Base-by-base conservation (phyloP, 2,329 filamentous ascomycete genomes). In the Nectriaceae sp. region DNA sequence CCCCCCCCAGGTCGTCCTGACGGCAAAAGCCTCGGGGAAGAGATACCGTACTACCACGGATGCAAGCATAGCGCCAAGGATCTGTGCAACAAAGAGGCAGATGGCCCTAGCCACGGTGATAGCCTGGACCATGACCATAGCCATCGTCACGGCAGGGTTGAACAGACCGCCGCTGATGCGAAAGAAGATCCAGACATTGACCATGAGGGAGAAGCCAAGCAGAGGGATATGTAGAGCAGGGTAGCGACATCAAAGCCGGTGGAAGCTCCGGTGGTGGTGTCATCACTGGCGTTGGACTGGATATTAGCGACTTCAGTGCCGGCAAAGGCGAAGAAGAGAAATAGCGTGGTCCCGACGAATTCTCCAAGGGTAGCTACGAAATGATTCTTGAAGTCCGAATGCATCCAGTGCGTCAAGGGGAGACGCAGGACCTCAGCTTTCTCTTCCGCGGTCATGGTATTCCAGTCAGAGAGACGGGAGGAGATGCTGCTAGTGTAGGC, bases 151-250 rank as follows among this genome's bases (percentile, higher is more conserved):
- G 10, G 67, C 67, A 4, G 67, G 67, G 51, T 70, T 70, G 51
- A 70, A 70, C 4, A 70, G 56, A 19, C 67, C 67, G 39, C 67
- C 67, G 31, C 68, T 74, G 29, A 77, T 71, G 37, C 74, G 68
- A 58, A 73, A 77, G 59, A 76, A 77, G 29, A 75, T 61, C 74
- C 74, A 77, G 11, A 72, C 74, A 43, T 75, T 76, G 45, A 75
- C 72, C 43, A 72, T 70, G 42, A 77, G 66, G 18, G 69, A 70
- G 52, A 75, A 70, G 11, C 71, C 73, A 75, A 75, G 44, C 61
- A 64, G 37, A 74, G 53, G 4, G 70, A 69, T 33, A 75, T 71
- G 48, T 73, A 75, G 19, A 75, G 56, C 13, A 75, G 64, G 4
- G 73, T 72, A 4, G 65, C 60, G 13, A 73, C 65, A n/a, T 73